phyloP scores from a whole-genome alignment of 306 rosid genomes.

The Acacia melanoxylon region DNA sequence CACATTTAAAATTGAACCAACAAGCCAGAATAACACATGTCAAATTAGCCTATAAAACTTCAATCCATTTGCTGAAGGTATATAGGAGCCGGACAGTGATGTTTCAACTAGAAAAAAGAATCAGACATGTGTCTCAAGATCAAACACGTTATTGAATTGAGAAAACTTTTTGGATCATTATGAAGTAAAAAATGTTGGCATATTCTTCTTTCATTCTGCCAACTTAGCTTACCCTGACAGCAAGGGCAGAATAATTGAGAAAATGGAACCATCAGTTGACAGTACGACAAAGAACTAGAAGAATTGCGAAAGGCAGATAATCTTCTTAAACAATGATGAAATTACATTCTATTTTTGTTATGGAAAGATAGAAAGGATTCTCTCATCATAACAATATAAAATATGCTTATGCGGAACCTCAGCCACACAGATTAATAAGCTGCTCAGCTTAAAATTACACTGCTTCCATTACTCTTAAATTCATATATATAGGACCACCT shows the following conservation, averaged over 20 bases:
- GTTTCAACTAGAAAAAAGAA: neutral
- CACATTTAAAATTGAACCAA: constrained; percentile 6
- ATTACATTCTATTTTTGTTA: neutral
- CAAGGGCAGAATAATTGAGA: neutral
- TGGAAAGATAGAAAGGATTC: neutral
- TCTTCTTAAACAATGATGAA: neutral
- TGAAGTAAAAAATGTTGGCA: neutral
- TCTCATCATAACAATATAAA: neutral
- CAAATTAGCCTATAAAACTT: constrained; percentile 8
- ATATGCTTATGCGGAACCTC: neutral
- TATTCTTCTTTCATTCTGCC: constrained; percentile 3
- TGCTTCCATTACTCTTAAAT: neutral
- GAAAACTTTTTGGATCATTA: neutral
- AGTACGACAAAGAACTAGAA: neutral
- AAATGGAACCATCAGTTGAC: neutral
- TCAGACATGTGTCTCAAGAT: constrained; percentile 1
- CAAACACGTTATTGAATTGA: neutral
- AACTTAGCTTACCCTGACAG: neutral
- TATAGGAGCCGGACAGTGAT: neutral
- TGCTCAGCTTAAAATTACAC: neutral
- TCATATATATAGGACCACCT: neutral
- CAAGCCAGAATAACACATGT: constrained; percentile 16
- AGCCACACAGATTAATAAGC: neutral
- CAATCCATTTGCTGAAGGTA: constrained; percentile 6
- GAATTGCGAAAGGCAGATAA: neutral